These are phyloP conservation scores for Chalciporus sphaerocephalus DNA, from an alignment of 768 basidiomycete species.

Conservation along the genomic window DNA sequence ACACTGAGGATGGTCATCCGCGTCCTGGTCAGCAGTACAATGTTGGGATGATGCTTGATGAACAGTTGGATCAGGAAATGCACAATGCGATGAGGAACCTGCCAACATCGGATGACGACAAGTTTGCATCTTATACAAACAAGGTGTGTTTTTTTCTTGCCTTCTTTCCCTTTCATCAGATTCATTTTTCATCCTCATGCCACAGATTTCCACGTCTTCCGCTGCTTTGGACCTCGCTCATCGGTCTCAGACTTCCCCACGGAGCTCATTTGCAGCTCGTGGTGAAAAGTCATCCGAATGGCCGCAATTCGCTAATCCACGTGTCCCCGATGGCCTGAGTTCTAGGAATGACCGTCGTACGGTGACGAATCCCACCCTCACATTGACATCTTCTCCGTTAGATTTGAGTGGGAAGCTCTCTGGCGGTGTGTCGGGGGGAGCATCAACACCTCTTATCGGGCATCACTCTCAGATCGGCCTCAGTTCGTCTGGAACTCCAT, in stretches of 20 bases:
- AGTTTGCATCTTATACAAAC: slow-evolving; percentile 60
- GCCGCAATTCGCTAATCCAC: slow-evolving; percentile 77
- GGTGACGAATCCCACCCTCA: slow-evolving; percentile 71
- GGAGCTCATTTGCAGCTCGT: slow-evolving; percentile 52
- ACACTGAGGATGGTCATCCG: slow-evolving; percentile 54
- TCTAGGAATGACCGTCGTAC: slow-evolving; percentile 62
- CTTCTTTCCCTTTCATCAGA: slow-evolving; percentile 3
- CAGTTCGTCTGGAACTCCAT: slow-evolving; percentile 33
- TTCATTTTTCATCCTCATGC: slow-evolving; percentile 2
- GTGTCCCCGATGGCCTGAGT: slow-evolving; percentile 54
- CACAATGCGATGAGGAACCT: slow-evolving; percentile 88
- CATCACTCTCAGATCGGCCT: slow-evolving; percentile 54
- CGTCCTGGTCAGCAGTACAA: slow-evolving; percentile 66
- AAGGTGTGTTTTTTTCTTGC: slow-evolving; percentile 54
- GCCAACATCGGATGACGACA: slow-evolving; percentile 87
- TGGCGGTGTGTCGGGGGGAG: slow-evolving; percentile 52
- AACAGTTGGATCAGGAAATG: slow-evolving; percentile 92
- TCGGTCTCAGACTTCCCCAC: slow-evolving; percentile 75
- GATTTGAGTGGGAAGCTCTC: slow-evolving; percentile 44
- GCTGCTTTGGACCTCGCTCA: slow-evolving; percentile 93
- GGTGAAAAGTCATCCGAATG: slow-evolving; percentile 84
- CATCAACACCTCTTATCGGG: slow-evolving; percentile 59
- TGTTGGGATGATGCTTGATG: slow-evolving; percentile 87
- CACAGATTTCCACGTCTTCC: slow-evolving; percentile 77
- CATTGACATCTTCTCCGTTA: slow-evolving; percentile 52